phyloP scores from a whole-genome alignment of 2,329 filamentous ascomycete species.

The Cryphonectria naterciae region DNA sequence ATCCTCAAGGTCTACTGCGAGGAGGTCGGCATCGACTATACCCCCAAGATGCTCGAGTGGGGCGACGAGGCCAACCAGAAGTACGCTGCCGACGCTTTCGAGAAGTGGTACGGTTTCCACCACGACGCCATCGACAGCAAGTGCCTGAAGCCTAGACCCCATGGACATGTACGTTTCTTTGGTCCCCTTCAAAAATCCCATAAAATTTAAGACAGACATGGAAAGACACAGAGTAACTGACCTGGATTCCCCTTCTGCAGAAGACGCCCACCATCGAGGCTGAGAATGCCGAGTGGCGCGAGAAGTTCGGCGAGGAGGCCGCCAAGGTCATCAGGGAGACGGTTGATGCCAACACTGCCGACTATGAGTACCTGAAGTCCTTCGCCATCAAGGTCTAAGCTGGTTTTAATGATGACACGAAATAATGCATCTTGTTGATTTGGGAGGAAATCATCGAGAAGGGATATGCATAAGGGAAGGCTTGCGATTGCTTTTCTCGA shows the following conservation, averaged over 20 bases:
- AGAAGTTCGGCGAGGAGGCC: conserved; percentile 74
- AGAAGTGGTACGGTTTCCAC: conserved; percentile 97
- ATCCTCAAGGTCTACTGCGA: conserved; percentile 81
- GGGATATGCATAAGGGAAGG: conserved; percentile 10
- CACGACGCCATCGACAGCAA: conserved; percentile 89
- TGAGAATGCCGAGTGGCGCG: conserved; percentile 71
- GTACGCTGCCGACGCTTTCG: conserved; percentile 75
- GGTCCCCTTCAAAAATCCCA: neutral
- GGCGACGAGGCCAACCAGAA: conserved; percentile 72
- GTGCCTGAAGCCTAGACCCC: conserved; percentile 70
- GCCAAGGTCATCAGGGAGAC: conserved; percentile 71
- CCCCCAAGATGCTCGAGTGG: conserved; percentile 82
- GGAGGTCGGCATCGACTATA: conserved; percentile 77
- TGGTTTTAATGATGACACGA: conserved; percentile 14
- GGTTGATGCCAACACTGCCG: conserved; percentile 71
- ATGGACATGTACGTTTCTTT: conserved; percentile 58
- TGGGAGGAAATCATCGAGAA: neutral
- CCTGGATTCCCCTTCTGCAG: conserved; percentile 43
- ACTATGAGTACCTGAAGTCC: conserved; percentile 82
- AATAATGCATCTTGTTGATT: conserved; percentile 27
- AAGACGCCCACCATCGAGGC: conserved; percentile 65
- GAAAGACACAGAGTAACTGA: neutral
- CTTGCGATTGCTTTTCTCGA: conserved; percentile 5
- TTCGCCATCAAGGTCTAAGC: conserved; percentile 68
- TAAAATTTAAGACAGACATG: neutral